Conservation (phyloP, 2,329 filamentous ascomycete genomes). For the Colletotrichum sp. region DNA sequence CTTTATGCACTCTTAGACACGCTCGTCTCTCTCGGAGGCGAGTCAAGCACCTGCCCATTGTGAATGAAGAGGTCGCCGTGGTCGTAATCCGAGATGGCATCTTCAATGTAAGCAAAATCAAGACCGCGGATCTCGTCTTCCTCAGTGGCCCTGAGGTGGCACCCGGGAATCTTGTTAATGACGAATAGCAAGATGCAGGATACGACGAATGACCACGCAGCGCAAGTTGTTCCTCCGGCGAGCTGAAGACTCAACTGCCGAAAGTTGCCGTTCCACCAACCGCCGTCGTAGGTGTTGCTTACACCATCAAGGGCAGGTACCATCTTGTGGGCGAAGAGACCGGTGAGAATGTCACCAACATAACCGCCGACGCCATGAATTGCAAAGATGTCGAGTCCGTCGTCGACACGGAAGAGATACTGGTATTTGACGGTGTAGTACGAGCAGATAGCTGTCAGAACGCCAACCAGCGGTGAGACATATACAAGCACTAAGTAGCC, state of each 20-base stretch:
- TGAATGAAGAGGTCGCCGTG: neutral
- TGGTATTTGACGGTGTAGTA: slow-evolving; percentile 54
- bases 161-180: slow-evolving; percentile 62
- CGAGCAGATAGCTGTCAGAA: slow-evolving; percentile 52
- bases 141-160: slow-evolving; percentile 58
- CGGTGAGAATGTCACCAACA: slow-evolving; percentile 61
- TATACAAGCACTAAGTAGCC: slow-evolving; percentile 47
- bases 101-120: slow-evolving; percentile 40
- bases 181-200: slow-evolving; percentile 57
- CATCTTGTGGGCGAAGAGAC: slow-evolving; percentile 56
- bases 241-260: slow-evolving; percentile 62
- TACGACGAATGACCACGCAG: slow-evolving; percentile 58
- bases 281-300: slow-evolving; percentile 47
- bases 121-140: slow-evolving; percentile 60
- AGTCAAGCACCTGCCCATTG: neutral
- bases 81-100: slow-evolving; percentile 19
- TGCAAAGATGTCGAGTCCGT: slow-evolving; percentile 64
- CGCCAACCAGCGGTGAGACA: slow-evolving; percentile 54
- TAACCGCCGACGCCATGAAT: slow-evolving; percentile 65
- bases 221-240: slow-evolving; percentile 60
- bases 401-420: slow-evolving; percentile 57
- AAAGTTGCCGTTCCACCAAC: slow-evolving; percentile 56
- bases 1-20: neutral
- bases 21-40: neutral
- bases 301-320: slow-evolving; percentile 58